Evolutionary conservation across 2,329 filamentous ascomycete species (phyloP).

Genomic region (Fusarium anguioides): DNA sequence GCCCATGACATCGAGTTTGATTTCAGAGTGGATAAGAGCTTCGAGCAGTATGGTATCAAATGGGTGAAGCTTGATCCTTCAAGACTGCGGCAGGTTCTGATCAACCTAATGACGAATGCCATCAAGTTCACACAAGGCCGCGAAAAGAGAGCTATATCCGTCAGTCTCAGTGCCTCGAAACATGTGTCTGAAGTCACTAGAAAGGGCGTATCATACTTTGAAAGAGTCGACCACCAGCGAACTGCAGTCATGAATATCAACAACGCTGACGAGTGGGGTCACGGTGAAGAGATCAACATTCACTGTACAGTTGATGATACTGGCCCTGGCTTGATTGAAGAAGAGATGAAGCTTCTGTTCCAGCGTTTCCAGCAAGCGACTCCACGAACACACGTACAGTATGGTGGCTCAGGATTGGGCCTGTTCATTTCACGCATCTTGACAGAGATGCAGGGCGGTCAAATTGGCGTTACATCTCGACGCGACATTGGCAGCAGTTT

Average conservation of each 20-base stretch:
- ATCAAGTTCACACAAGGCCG: constrained; percentile 74
- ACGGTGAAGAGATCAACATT: constrained; percentile 76
- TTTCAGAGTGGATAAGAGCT: constrained; percentile 75
- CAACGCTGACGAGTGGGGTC: constrained; percentile 74
- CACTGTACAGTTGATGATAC: constrained; percentile 79
- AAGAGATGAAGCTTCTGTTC: constrained; percentile 75
- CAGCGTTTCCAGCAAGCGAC: constrained; percentile 76
- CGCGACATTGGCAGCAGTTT: constrained; percentile 78
- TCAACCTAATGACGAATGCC: constrained; percentile 78
- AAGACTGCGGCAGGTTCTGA: constrained; percentile 77
- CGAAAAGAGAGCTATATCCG: constrained; percentile 67
- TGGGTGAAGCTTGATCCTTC: constrained; percentile 83
- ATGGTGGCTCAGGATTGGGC: constrained; percentile 76
- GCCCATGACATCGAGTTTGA: constrained; percentile 78
- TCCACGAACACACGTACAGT: constrained; percentile 76
- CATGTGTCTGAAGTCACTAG: constrained; percentile 57
- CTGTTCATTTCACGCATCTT: constrained; percentile 82
- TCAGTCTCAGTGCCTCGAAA: constrained; percentile 72
- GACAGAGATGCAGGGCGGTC: constrained; percentile 80
- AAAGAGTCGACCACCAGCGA: constrained; percentile 55
- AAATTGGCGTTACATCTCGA: constrained; percentile 77
- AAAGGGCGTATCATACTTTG: constrained; percentile 60
- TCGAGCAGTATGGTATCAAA: constrained; percentile 71
- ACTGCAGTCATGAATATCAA: constrained; percentile 55
- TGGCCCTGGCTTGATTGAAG: constrained; percentile 71